These are phyloP conservation scores for Russula ochroleuca DNA, from an alignment of 768 basidiomycete species.

Conservation along the genomic window DNA sequence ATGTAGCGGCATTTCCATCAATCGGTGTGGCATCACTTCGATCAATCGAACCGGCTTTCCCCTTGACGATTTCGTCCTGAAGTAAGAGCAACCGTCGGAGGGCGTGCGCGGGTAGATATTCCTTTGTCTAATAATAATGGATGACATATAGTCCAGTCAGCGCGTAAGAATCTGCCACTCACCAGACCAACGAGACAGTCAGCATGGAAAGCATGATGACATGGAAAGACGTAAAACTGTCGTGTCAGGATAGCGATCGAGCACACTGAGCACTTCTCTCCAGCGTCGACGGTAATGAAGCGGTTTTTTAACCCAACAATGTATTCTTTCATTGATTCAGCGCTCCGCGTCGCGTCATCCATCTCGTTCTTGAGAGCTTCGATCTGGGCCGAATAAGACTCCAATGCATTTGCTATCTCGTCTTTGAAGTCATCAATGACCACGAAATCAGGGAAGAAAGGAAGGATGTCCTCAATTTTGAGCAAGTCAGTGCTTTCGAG, in stretches of 20 bases:
- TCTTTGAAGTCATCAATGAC: constrained; percentile 99
- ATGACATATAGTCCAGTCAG: neutral
- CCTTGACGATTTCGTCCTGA: constrained; percentile 78
- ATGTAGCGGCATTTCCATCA: constrained; percentile 31
- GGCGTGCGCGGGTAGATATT: constrained; percentile 76
- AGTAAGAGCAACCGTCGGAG: constrained; percentile 82
- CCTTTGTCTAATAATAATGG: constrained; percentile 68
- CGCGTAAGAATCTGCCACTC: constrained; percentile 33
- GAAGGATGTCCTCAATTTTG: constrained; percentile 97
- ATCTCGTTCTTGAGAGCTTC: constrained; percentile 88
- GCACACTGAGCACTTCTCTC: constrained; percentile 84
- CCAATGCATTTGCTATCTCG: constrained; percentile 93
- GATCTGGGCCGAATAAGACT: constrained; percentile 90
- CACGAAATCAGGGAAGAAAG: constrained; percentile 99
- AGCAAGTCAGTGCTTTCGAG: constrained; percentile 90
- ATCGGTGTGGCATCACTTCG: constrained; percentile 27
- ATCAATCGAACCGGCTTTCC: constrained; percentile 36
- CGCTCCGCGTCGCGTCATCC: constrained; percentile 90
- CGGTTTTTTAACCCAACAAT: constrained; percentile 80
- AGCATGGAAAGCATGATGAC: constrained; percentile 95
- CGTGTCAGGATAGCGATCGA: constrained; percentile 69
- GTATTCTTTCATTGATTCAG: constrained; percentile 91
- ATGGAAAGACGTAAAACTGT: constrained; percentile 98
- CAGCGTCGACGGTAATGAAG: constrained; percentile 86
- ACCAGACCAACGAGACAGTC: constrained; percentile 96